Percentiles rank a stretch among this genome's conserved stretches.
These are phyloP conservation scores for rapeseed (Brassica napus) DNA, from an alignment of 345 rosid species.

Conservation along the genomic window DNA sequence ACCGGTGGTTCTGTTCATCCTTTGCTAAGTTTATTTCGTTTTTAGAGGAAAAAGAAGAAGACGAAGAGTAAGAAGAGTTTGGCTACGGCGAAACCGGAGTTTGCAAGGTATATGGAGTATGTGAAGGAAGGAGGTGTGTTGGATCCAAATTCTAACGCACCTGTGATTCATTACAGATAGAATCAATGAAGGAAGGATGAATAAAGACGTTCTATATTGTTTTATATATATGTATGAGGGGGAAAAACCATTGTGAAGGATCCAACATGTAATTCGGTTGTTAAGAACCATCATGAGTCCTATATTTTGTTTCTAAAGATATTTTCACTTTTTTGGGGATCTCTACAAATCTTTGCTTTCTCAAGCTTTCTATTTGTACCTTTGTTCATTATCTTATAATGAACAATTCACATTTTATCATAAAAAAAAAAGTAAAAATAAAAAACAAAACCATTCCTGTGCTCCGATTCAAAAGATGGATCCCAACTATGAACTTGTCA, in stretches of 20 bases:
- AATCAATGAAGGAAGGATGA: background rate
- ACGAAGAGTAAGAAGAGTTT: constrained; percentile 48
- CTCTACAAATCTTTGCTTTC: too few relatives aligned
- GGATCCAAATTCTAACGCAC: constrained; percentile 54
- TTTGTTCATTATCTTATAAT: too few relatives aligned
- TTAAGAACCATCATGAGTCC: background rate
- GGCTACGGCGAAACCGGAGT: constrained; percentile 64
- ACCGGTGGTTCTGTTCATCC: constrained; percentile 59
- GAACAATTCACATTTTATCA: background rate
- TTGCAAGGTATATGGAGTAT: constrained; percentile 70
- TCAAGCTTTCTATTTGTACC: too few relatives aligned
- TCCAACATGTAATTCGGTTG: background rate
- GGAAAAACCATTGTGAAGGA: too few relatives aligned
- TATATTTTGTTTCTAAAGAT: background rate
- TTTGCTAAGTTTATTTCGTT: constrained; percentile 52
- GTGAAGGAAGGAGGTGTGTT: constrained; percentile 74
- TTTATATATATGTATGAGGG: background rate
- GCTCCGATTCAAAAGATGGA: constrained; percentile 7
- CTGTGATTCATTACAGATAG: constrained; percentile 56
- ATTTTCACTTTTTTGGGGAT: too few relatives aligned
- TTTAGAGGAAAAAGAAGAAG: constrained; percentile 32
- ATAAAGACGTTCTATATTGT: background rate
- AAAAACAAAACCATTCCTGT: background rate
- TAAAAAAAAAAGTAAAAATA: background rate
- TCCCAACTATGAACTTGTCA: constrained; percentile 7